Base-by-base conservation (phyloP, 805 yeast species). In the Saturnispora silvae region DNA sequence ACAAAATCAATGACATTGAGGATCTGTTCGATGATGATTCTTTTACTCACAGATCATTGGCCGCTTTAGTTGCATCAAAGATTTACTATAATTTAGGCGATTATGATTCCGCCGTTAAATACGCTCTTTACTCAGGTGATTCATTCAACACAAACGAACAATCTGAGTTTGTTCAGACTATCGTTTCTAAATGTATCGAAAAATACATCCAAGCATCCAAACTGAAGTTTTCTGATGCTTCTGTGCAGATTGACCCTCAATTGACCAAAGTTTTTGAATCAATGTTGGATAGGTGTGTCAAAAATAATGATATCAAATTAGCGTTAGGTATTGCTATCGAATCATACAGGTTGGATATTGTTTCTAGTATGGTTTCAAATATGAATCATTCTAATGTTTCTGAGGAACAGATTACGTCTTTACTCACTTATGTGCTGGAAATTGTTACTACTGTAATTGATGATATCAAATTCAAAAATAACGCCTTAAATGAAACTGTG, bases 261-360 rank as follows among this genome's bases (percentile, higher is more conserved):
- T 71, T 92, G 47, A 63, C 70, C 15, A 60, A 61, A 6, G 76
- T 92, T 35, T 89, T 87, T 48, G 95, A 86, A 54, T 74, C 70
- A 52, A 92, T 92, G 96, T 70, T 92, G 44, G 61, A 70, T 33
- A 82, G 82, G 53, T 87, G 96, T 60, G 72, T 81, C 26, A 63
- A 61, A 6, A 65, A 75, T 20, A 77, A 77, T 37, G 95, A 92
- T 47, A 67, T 68, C 46, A 79, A 76, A 53, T 70, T 86, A 50
- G 95, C 95, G 2, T 61, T 92, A 40, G 98, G 98, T 17, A 81
- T 92, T 44, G 77, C 96, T 1, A 63, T 92, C 42, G 98, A 92
- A 56, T 77, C 94, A 45, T 79, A 75, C 55, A 72, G 97, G 51
- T 65, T 86, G 46, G 97, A 89, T 60, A 68, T 85, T 38, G 80